Evolutionary conservation across 495 filamentous ascomycete species (phyloP), one percentile per base, ranked within the genome.

Genomic region (Podospora tetraspora): DNA sequence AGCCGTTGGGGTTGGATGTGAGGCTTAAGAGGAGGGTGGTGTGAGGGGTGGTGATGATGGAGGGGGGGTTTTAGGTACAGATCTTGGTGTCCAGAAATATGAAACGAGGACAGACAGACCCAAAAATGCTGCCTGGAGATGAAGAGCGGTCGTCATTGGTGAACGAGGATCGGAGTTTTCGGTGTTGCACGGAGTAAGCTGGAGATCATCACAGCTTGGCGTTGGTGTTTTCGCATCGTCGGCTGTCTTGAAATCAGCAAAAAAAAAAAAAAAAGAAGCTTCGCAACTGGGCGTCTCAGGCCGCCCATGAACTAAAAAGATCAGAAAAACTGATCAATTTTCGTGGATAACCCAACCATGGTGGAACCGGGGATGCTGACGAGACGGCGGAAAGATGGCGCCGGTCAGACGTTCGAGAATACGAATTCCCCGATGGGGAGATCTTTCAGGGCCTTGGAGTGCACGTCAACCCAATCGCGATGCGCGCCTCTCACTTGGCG

Each of bases 1-100:
- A 97, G 85, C 93, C 93, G 13, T 72, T 96, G 62, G 89, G 85
- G 21, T 79, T 94, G 78, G 77, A 84, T 66, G 89, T 96, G 68
- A 93, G 89, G 37, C 82, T 96, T 56, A 70, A 62, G 63, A 69
- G 71, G 70, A 59, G 75, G 67, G 29, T 58, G 59, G 58, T 37
- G 61, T 63, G 58, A 65, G 43, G 7, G 43, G 43, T 52, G 43
- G 16, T n/a, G 43, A 52, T n/a, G 43, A 7, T 6, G 19, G 43
- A 1, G 43, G 0, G 3, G 13, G 1, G 0, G 34, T 43, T 43
- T 19, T 19, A 19, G 34, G 13, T 43, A 6, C 34, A 43, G 3
- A 5, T 43, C 13, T 6, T 19, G 13, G 32, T 3, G 0, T 37
- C 13, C 11, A 37, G 30, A 37, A 37, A 13, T 37, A 4, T 37